Evolutionary conservation across 2,329 filamentous ascomycete genomes (phyloP), one percentile per base, ranked within the genome.

Genomic region (Scedosporium minutisporum): DNA sequence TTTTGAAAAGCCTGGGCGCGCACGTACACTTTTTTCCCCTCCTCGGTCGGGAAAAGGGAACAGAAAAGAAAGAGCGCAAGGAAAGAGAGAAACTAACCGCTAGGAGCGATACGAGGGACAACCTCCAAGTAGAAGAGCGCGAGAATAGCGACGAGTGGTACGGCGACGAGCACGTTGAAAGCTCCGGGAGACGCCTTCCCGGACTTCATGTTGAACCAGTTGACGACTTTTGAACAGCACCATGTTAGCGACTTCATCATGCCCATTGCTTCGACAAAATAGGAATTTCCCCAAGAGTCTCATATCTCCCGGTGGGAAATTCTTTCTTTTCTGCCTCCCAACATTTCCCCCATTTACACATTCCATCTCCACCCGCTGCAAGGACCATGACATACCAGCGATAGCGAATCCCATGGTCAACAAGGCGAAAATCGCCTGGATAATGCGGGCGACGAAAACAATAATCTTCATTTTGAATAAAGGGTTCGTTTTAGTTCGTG

Each of bases 131-230:
- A 84, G 59, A 73, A 69, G 61, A 86, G 70, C 7, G 84, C 85
- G 61, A 85, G 25, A 44, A 86, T 69, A 29, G 83, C 82, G 68
- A 82, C 79, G 53, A 82, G 65, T 1, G 82, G 79, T 27, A 75
- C 76, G 68, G 83, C 82, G 67, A 87, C 73, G 65, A 87, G 72
- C 71, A 85, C 86, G 74, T 80, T 82, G 72, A 87, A 73, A 65
- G 84, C 78, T 3, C 77, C 74, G 0, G 85, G 84, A n/a, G 83
- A 78, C 18, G 77, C 67, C 3, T 78, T 78, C 66, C 79, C 75
- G 68, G 82, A 87, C 68, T 83, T 75, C 64, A 72, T 75, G 70
- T 81, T 77, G 71, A 85, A 86, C 81, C 82, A 87, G 72, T 86
- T 77, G 66, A 81, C 76, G 63, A 87, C 85, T 87, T 41, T 9